A percentile compares a stretch with the other conserved stretches of the same genome.
Conservation (phyloP, 345 rosid genomes). For the Clarkia xantiana region DNA sequence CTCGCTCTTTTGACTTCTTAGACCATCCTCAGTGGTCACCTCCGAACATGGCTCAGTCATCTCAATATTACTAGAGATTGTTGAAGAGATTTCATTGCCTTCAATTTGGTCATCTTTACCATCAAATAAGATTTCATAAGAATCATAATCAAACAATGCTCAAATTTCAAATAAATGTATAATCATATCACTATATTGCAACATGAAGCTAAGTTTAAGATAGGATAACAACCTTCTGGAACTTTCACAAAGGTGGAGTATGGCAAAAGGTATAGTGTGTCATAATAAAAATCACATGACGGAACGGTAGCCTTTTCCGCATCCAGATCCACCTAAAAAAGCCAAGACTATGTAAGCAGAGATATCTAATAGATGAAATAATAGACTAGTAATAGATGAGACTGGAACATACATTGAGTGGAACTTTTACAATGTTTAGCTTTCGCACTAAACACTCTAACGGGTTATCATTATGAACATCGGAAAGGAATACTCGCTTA, state of each 20-base stretch:
- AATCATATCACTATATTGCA: background rate
- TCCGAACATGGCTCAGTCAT: slow-evolving; percentile 5
- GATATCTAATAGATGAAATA: background rate
- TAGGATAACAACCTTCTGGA: slow-evolving; percentile 17
- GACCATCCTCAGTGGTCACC: slow-evolving; percentile 11
- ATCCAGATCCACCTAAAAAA: slow-evolving; percentile 29
- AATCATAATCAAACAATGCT: background rate
- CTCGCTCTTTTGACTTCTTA: slow-evolving; percentile 10
- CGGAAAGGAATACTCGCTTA: slow-evolving; percentile 48
- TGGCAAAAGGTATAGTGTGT: slow-evolving; percentile 38
- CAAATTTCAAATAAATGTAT: too few relatives aligned
- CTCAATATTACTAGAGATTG: slow-evolving; percentile 39
- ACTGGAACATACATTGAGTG: slow-evolving; percentile 24
- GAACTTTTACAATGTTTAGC: slow-evolving; percentile 26
- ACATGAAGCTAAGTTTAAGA: background rate
- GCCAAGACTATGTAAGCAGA: background rate
- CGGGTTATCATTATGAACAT: slow-evolving; percentile 38
- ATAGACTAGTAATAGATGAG: too few relatives aligned
- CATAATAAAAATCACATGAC: slow-evolving; percentile 41
- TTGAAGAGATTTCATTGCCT: slow-evolving; percentile 30
- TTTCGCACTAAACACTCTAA: slow-evolving; percentile 35
- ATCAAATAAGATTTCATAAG: background rate
- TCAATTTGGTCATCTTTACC: slow-evolving; percentile 18
- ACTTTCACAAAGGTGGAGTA: slow-evolving; percentile 35
- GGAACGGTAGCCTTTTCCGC: slow-evolving; percentile 12